Percentiles rank a stretch among this genome's conserved stretches.
Evolutionary conservation across 352 stramenopile genomes (phyloP).

Genomic region (Phytophthora multivora): DNA sequence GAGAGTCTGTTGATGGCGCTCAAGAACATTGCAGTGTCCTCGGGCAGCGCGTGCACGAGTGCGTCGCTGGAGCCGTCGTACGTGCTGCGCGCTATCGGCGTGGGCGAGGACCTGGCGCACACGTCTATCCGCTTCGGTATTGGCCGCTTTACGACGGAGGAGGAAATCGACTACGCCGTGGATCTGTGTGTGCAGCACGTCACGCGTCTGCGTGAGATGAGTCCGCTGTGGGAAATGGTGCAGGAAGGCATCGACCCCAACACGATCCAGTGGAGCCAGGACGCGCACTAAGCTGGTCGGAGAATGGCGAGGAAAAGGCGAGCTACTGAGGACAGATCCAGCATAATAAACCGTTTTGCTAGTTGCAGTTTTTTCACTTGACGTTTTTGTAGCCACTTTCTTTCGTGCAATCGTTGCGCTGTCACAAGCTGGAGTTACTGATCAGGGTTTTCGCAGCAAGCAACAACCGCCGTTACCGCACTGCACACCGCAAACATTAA

Average conservation of each 20-base stretch:
- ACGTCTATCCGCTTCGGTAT: slow-evolving; percentile 98
- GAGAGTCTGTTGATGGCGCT: slow-evolving; percentile 99
- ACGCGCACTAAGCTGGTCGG: slow-evolving; percentile 70
- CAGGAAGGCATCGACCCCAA: slow-evolving; percentile 99
- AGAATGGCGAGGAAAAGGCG: slow-evolving; percentile 3
- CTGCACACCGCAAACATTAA: slow-evolving; percentile 2
- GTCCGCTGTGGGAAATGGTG: slow-evolving; percentile 99
- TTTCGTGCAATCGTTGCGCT: background rate
- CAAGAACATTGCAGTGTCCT: slow-evolving; percentile 99
- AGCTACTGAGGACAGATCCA: slow-evolving; percentile 5
- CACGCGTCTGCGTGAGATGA: slow-evolving; percentile 97
- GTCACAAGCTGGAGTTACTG: background rate
- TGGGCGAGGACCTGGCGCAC: slow-evolving; percentile 99
- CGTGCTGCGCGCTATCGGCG: slow-evolving; percentile 97
- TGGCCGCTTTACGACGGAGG: slow-evolving; percentile 98
- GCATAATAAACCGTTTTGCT: slow-evolving; percentile 28
- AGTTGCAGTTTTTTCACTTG: slow-evolving; percentile 9
- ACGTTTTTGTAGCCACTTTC: background rate
- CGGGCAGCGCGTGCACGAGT: slow-evolving; percentile 96
- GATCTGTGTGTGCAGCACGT: slow-evolving; percentile 96
- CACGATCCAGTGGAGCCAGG: slow-evolving; percentile 99
- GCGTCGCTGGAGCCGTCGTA: slow-evolving; percentile 99
- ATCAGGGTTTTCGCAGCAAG: slow-evolving; percentile 3
- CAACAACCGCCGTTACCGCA: background rate
- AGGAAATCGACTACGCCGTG: slow-evolving; percentile 97